These are phyloP conservation scores for Aureococcus anophagefferens DNA, from an alignment of 108 stramenopile genomes.

Conservation along the genomic window DNA sequence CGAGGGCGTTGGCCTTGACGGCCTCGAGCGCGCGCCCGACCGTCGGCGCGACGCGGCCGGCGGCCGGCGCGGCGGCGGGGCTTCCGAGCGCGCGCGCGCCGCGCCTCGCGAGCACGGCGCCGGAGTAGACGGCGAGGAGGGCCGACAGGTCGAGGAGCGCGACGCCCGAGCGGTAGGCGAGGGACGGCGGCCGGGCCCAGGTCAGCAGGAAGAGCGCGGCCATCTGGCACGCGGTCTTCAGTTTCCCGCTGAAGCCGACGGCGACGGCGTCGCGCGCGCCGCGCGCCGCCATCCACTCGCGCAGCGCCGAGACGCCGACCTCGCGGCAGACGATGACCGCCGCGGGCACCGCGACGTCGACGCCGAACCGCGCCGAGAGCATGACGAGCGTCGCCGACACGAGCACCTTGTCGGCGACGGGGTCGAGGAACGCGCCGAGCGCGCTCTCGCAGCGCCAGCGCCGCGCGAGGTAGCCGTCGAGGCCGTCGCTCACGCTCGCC, in stretches of 20 bases:
- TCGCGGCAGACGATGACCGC: conserved; percentile 76
- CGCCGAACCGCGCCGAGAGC: conserved; percentile 61
- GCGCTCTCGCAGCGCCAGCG: conserved; percentile 61
- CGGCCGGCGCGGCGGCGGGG: too few relatives aligned
- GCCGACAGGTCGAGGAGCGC: not conserved
- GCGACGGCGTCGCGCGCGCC: conserved; percentile 69
- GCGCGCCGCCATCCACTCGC: conserved; percentile 86
- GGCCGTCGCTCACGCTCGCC: conserved; percentile 64
- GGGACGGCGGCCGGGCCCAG: not conserved
- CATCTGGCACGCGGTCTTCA: conserved; percentile 74
- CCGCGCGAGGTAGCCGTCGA: conserved; percentile 82
- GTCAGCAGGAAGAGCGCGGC: conserved; percentile 43
- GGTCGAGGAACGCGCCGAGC: conserved; percentile 92
- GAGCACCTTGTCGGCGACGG: conserved; percentile 94
- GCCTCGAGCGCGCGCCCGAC: too few relatives aligned
- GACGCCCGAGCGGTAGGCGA: not conserved
- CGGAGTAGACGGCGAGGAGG: not conserved
- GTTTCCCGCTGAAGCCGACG: conserved; percentile 73
- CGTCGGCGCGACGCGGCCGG: too few relatives aligned
- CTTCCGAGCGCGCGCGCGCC: too few relatives aligned
- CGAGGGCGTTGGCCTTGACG: too few relatives aligned
- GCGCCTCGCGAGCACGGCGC: not conserved
- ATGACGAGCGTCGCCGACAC: conserved; percentile 76
- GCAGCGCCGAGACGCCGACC: conserved; percentile 73
- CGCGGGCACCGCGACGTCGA: conserved; percentile 57